Evolutionary conservation across 768 basidiomycete species (phyloP).

Genomic region (Agaricus blazei): DNA sequence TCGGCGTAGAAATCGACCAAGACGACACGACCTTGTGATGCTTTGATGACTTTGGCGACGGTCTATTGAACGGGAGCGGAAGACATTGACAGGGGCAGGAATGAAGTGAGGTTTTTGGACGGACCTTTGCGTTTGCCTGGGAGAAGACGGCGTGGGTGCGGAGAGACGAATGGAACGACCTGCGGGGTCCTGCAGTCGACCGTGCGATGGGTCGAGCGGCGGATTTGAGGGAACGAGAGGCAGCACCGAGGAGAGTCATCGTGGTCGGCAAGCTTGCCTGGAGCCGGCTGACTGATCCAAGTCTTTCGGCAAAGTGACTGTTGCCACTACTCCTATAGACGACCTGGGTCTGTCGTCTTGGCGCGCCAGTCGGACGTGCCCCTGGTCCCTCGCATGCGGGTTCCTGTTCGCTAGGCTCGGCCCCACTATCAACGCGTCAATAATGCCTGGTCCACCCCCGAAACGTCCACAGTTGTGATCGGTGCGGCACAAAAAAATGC

Average conservation of each 20-base stretch:
- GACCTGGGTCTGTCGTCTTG: no score
- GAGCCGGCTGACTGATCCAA: no score
- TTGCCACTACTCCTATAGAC: no score
- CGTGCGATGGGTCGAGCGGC: background rate
- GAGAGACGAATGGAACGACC: slow-evolving; percentile 38
- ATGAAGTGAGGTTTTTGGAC: slow-evolving; percentile 9
- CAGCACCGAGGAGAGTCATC: background rate
- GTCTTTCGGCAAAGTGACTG: no score
- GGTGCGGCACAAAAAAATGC: no score
- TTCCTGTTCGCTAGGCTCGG: no score
- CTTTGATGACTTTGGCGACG: slow-evolving; percentile 27
- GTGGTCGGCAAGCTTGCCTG: no score
- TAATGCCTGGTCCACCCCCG: no score
- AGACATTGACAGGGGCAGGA: background rate
- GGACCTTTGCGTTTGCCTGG: slow-evolving; percentile 41
- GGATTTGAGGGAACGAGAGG: background rate
- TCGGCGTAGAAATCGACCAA: slow-evolving; percentile 81
- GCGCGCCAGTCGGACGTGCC: no score
- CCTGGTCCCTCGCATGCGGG: no score
- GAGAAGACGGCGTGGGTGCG: slow-evolving; percentile 35
- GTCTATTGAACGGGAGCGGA: slow-evolving; percentile 22
- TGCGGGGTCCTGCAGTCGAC: background rate
- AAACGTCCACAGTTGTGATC: no score
- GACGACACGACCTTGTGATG: slow-evolving; percentile 45
- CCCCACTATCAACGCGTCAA: no score